Percentiles rank a stretch among this genome's conserved stretches.
These are phyloP conservation scores for Hypholoma sublateritium DNA, from an alignment of 768 basidiomycete species.

Conservation along the genomic window DNA sequence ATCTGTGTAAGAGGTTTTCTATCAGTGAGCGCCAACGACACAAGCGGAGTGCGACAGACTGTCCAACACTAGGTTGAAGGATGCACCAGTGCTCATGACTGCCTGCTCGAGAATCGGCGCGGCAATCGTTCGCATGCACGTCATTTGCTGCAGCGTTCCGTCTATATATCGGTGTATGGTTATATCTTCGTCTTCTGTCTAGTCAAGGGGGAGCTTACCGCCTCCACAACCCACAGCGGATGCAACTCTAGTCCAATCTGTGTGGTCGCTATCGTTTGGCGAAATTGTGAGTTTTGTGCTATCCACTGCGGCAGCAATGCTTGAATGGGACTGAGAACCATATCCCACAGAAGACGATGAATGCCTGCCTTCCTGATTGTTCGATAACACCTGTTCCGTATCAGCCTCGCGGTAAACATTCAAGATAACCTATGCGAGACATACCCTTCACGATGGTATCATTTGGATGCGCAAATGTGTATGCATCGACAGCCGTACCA, in stretches of 20 bases:
- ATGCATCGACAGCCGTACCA: slow-evolving; percentile 30
- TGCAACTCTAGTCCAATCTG: slow-evolving; percentile 20
- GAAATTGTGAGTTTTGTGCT: no score
- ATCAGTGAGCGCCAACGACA: background rate
- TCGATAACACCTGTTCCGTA: slow-evolving; percentile 4
- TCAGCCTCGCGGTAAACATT: background rate
- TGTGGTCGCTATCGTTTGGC: background rate
- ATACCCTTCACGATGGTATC: slow-evolving; percentile 29
- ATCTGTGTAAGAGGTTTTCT: slow-evolving; percentile 12
- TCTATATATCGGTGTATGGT: background rate
- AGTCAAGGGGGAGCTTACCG: slow-evolving; percentile 14
- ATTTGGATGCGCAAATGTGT: slow-evolving; percentile 33
- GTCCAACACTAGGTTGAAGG: slow-evolving; percentile 30
- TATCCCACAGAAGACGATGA: background rate
- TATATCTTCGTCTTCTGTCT: background rate
- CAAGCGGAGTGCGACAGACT: slow-evolving; percentile 19
- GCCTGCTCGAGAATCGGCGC: slow-evolving; percentile 29
- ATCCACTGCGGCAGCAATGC: no score
- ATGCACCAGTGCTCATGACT: slow-evolving; percentile 25
- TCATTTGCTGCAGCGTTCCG: slow-evolving; percentile 28
- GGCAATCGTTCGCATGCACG: slow-evolving; percentile 36
- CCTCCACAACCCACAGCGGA: slow-evolving; percentile 31
- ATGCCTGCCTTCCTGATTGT: background rate
- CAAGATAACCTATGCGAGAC: background rate
- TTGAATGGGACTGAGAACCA: no score